Base-by-base conservation (phyloP, 225 moss, liverwort and hornwort species). In the Neckera pumila region DNA sequence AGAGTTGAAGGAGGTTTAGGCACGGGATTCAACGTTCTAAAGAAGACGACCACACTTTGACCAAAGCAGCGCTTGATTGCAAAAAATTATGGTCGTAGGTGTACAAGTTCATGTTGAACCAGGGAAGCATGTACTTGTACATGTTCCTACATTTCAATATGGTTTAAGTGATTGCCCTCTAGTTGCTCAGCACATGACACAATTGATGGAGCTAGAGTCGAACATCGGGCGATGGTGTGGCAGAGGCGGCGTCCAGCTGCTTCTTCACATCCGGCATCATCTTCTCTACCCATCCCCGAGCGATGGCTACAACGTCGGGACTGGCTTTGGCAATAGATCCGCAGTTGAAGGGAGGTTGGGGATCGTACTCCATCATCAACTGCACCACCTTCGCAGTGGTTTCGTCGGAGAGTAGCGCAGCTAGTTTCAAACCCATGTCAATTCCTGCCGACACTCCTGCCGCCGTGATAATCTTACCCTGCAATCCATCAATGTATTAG, bases 391-490 rank as follows among this genome's bases (percentile, higher is more conserved):
- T 92, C 33, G 92, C 92, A 22, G 90, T 92, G 66, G 84, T 90
- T 54, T 93, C 90, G 51, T 92, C 89, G 15, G 89, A 59, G 58
- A 93, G 53, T 12, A 93, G 77, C 19, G 92, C 91, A 23, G 86
- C 53, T 22, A 93, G 88, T 81, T 89, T 89, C 85, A 93, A 86
- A 15, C 89, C 93, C 92, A 92, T 93, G 88, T 92, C 93, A 51
- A 92, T 92, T 66, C 93, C 93, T 25, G 92, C 91, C 13, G 92
- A 93, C 54, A 91, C 93, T 51, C 93, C 93, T 14, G 90, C 93
- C n/a, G 92, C 89, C 20, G 93, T 92, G 58, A 93, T 92, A 34
- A 93, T 91, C 88, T 93, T 92, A 17, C 92, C 93, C 92, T 93
- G 86, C 84, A 73, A 64, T 54, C 51, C 85, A 85, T 63, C 63